Evolutionary conservation across 1,284 basidiomycete genomes (phyloP).

Genomic region (Sporisorium graminicola): DNA sequence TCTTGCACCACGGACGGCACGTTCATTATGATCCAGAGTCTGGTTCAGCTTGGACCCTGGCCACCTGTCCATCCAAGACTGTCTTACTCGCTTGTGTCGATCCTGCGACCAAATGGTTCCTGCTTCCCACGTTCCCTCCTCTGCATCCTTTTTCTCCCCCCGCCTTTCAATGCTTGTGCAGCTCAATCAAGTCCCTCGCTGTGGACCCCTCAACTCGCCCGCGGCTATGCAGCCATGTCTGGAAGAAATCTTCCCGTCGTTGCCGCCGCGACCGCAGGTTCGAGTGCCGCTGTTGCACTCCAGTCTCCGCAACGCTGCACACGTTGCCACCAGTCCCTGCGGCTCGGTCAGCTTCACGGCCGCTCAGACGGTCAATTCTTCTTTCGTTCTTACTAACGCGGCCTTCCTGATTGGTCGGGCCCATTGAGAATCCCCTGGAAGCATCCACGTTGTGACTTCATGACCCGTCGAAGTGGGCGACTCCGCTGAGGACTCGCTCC

Average conservation of each 20-base stretch:
- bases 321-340: slow-evolving; percentile 27
- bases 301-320: not conserved
- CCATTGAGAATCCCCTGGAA: not conserved
- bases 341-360: not conserved
- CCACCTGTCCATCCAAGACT: not conserved
- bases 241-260: not conserved
- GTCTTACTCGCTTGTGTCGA: not conserved
- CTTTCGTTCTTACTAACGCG: not conserved
- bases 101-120: slow-evolving; percentile 10
- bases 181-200: not conserved
- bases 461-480: not conserved
- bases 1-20: not conserved
- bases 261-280: slow-evolving; percentile 1
- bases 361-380: not conserved
- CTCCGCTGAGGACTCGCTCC: not conserved
- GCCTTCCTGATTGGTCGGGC: slow-evolving; percentile 10
- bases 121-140: slow-evolving; percentile 22
- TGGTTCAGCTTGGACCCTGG: slow-evolving; percentile 1
- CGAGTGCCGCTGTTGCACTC: slow-evolving; percentile 4
- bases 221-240: not conserved
- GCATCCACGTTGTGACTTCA: slow-evolving; percentile 10
- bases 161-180: not conserved
- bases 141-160: slow-evolving; percentile 2
- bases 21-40: no score
- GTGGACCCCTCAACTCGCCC: not conserved